Evolutionary conservation across 1,284 basidiomycete genomes (phyloP).

Genomic region (Ceratobasidium sp.): DNA sequence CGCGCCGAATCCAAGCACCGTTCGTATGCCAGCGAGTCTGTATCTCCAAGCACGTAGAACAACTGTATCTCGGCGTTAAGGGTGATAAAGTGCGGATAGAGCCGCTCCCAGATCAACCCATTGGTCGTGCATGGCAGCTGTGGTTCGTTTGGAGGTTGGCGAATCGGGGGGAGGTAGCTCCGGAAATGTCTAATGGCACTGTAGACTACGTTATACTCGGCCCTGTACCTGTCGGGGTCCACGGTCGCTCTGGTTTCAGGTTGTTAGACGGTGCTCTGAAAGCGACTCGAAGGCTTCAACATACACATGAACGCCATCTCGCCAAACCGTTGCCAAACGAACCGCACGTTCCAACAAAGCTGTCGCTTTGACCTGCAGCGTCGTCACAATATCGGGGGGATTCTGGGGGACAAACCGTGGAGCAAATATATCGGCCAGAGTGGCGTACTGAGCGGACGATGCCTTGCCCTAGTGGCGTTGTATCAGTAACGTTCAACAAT

Average conservation of each 20-base stretch:
- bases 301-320: constrained; percentile 14
- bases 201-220: constrained; percentile 22
- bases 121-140: constrained; percentile 5
- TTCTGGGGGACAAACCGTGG: constrained; percentile 3
- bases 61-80: constrained; percentile 33
- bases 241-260: neutral
- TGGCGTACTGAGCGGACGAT: constrained; percentile 13
- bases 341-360: constrained; percentile 39
- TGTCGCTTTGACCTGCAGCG: constrained; percentile 30
- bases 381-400: constrained; percentile 8
- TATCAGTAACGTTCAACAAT: neutral
- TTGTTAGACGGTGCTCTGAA: neutral
- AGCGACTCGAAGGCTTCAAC: neutral
- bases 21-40: constrained; percentile 3
- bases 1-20: constrained; percentile 19
- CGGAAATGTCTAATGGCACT: constrained; percentile 26
- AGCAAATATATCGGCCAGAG: constrained; percentile 21
- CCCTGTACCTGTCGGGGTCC: constrained; percentile 24
- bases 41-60: constrained; percentile 27
- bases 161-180: constrained; percentile 4
- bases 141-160: neutral
- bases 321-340: constrained; percentile 36
- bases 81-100: constrained; percentile 30
- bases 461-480: constrained; percentile 9
- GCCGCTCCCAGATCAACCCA: constrained; percentile 27